Evolutionary conservation across 2,329 filamentous ascomycete genomes (phyloP), one percentile per base, ranked within the genome.

Genomic region (Epicoccum sorghinum): DNA sequence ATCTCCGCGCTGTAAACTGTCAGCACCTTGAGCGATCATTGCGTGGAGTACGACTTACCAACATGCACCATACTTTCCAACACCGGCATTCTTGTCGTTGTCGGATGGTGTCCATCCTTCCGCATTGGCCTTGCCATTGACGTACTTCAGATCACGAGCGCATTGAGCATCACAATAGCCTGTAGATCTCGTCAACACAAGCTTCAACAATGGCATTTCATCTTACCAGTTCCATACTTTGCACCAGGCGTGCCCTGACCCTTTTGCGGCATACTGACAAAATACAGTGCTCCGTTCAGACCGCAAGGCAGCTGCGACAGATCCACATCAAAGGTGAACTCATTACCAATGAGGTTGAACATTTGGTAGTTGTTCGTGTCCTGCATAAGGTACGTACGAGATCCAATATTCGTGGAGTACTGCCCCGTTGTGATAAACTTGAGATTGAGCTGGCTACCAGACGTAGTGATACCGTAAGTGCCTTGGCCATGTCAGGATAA

Each of bases 221-320:
- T 62, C 83, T 72, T 80, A 83, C 66, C 83, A 61, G 68, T 74
- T 58, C 58, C 66, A 50, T 83, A 84, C 71, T 82, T 81, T 59
- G 84, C 83, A 47, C 77, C 77, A 39, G 76, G 60, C 0, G 70
- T 70, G 53, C 76, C 84, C 59, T 68, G 74, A 55, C 80, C 83
- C 55, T 75, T 76, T 35, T 79, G 68, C 4, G 82, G 78, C 83
- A 89, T 88, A 57, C 80, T 75, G 4, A 82, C 77, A 40, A 88
- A 70, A 55, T 70, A 72, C 22, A 70, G 43, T 5, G 69, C 70
- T 35, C 87, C 87, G 68, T 91, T 90, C 48, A 90, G 76, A 44
- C 88, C 88, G 64, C 88, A 90, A 42, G 83, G 82, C n/a, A 89
- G 75, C 53, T 81, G 80, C 14, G 86, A 88, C 18, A 89, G 58